Evolutionary conservation across 1,139 yeast species (phyloP).

Genomic region (Wickerhamomyces sp.): DNA sequence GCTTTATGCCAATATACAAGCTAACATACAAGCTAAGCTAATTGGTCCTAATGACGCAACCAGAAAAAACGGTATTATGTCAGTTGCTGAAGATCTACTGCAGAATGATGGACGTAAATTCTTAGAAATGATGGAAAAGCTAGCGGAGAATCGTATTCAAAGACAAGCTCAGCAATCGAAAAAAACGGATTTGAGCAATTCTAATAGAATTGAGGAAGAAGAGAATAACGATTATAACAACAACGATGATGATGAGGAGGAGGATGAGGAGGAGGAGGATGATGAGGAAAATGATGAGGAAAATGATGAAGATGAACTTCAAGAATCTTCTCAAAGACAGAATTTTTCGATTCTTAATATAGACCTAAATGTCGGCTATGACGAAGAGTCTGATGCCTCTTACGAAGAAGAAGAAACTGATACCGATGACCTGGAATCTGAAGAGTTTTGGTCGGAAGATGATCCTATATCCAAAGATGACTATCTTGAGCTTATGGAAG

Average conservation of each 20-base stretch:
- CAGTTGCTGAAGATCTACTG: slow-evolving; percentile 73
- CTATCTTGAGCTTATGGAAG: slow-evolving; percentile 2
- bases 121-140: slow-evolving; percentile 71
- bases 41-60: slow-evolving; percentile 1
- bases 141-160: slow-evolving; percentile 41
- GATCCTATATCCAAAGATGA: slow-evolving; percentile 11
- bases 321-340: slow-evolving; percentile 13
- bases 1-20: not conserved
- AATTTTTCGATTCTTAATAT: not conserved
- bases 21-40: not conserved
- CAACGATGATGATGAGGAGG: slow-evolving; percentile 19
- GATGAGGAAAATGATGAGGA: slow-evolving; percentile 17
- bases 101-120: slow-evolving; percentile 72
- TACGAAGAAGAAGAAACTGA: slow-evolving; percentile 18
- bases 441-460: slow-evolving; percentile 5
- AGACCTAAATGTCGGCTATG: slow-evolving; percentile 13
- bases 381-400: slow-evolving; percentile 23
- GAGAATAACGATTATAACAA: slow-evolving; percentile 32
- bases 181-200: slow-evolving; percentile 25
- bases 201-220: slow-evolving; percentile 31
- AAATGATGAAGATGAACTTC: slow-evolving; percentile 10
- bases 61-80: slow-evolving; percentile 36
- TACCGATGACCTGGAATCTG: slow-evolving; percentile 6
- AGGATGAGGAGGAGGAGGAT: slow-evolving; percentile 29
- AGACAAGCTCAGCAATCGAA: slow-evolving; percentile 17